A percentile compares a stretch with the other conserved stretches of the same genome.
phyloP scores from a whole-genome alignment of 2,329 filamentous ascomycete species.

The Cryphonectria radicalis region DNA sequence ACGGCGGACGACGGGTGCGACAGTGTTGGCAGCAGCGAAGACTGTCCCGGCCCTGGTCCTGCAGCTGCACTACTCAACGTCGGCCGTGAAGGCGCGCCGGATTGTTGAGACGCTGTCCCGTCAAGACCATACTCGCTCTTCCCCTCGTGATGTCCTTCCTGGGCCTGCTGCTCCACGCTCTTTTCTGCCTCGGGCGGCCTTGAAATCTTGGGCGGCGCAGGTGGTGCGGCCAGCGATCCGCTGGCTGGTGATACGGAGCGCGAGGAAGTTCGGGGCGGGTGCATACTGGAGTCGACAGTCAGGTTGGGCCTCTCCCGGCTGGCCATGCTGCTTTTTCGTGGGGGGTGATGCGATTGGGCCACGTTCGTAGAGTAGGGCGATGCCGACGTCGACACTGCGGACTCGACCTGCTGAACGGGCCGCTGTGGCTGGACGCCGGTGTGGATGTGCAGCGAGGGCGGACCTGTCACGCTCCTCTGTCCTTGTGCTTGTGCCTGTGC shows the following conservation, averaged over 20 bases:
- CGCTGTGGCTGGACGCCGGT: slow-evolving; percentile 26
- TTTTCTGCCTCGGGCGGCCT: slow-evolving; percentile 79
- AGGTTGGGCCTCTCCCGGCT: slow-evolving; percentile 45
- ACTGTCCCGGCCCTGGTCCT: slow-evolving; percentile 1
- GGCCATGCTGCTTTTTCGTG: slow-evolving; percentile 65
- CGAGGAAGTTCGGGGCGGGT: slow-evolving; percentile 35
- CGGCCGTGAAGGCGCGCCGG: slow-evolving; percentile 29
- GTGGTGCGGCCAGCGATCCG: slow-evolving; percentile 35
- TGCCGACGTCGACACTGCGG: slow-evolving; percentile 14
- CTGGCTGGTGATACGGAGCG: slow-evolving; percentile 45
- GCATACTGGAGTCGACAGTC: slow-evolving; percentile 20
- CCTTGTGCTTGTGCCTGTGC: not conserved
- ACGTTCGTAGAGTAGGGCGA: slow-evolving; percentile 20
- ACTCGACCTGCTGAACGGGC: slow-evolving; percentile 14
- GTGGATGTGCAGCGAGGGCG: slow-evolving; percentile 33
- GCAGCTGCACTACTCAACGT: slow-evolving; percentile 26
- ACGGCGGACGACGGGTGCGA: slow-evolving; percentile 13
- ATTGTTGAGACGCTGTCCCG: slow-evolving; percentile 37
- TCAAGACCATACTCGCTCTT: slow-evolving; percentile 64
- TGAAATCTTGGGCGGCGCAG: slow-evolving; percentile 62
- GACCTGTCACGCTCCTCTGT: slow-evolving; percentile 32
- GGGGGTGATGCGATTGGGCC: slow-evolving; percentile 53
- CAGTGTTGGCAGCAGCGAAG: slow-evolving; percentile 18
- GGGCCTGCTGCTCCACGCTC: slow-evolving; percentile 56
- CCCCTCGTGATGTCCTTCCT: slow-evolving; percentile 63